Evolutionary conservation across 2,329 filamentous ascomycete species (phyloP).

Genomic region (Colletotrichum sp.): DNA sequence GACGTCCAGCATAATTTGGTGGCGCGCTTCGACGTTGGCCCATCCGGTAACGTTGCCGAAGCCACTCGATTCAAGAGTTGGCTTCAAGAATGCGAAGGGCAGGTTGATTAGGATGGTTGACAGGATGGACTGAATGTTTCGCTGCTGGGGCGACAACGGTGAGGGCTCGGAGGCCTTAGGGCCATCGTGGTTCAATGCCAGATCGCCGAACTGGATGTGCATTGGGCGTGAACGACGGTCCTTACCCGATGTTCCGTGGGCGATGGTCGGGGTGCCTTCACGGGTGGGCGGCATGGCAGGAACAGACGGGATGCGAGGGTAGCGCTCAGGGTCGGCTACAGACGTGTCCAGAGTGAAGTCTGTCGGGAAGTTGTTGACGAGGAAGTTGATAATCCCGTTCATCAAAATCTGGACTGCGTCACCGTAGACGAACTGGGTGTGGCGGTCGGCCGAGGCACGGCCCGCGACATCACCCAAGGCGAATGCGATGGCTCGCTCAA

Average conservation of each 20-base stretch:
- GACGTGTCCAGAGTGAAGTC: conserved; percentile 63
- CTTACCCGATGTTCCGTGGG: conserved; percentile 40
- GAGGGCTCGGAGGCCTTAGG: conserved; percentile 31
- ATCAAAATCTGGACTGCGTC: conserved; percentile 60
- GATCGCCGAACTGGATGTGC: conserved; percentile 75
- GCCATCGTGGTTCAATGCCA: conserved; percentile 42
- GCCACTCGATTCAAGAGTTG: conserved; percentile 65
- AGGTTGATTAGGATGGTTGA: conserved; percentile 74
- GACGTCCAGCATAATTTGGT: conserved; percentile 53
- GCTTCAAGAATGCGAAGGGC: conserved; percentile 70
- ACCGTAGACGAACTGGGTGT: conserved; percentile 54
- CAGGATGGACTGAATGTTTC: conserved; percentile 49
- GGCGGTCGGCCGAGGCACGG: conserved; percentile 30
- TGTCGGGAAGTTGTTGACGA: conserved; percentile 63
- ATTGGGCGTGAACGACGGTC: conserved; percentile 58
- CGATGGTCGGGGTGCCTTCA: conserved; percentile 38
- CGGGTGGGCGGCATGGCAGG: conserved; percentile 37
- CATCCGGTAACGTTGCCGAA: conserved; percentile 58
- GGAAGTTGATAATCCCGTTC: conserved; percentile 60
- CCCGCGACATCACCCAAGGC: conserved; percentile 44
- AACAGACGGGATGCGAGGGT: conserved; percentile 51
- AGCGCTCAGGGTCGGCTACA: conserved; percentile 37
- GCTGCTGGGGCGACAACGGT: background rate
- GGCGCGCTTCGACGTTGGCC: conserved; percentile 51
- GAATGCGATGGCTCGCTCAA: conserved; percentile 67